A percentile compares a stretch with the other conserved stretches of the same genome.
Conservation (phyloP, 1,284 basidiomycete genomes). For the Puccinia sorghi region DNA sequence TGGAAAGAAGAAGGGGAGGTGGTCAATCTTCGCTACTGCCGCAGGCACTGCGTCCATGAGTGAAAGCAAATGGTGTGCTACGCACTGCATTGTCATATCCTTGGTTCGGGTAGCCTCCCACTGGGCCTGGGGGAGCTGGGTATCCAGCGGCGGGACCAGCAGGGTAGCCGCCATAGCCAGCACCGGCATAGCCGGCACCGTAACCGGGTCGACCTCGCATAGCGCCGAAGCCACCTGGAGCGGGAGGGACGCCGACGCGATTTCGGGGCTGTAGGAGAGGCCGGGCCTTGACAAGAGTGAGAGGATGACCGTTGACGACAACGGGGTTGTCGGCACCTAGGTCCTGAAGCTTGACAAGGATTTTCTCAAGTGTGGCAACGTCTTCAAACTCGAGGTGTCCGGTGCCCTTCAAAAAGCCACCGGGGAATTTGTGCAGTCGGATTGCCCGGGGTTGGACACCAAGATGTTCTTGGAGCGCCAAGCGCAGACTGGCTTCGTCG, state of each 20-base stretch:
- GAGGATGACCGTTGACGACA: constrained; percentile 31
- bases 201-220: background rate
- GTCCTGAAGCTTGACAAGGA: constrained; percentile 26
- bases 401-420: constrained; percentile 46
- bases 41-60: background rate
- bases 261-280: constrained; percentile 32
- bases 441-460: constrained; percentile 25
- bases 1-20: background rate
- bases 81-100: constrained; percentile 12
- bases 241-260: constrained; percentile 5
- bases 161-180: constrained; percentile 27
- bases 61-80: background rate
- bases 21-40: background rate
- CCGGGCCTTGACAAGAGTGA: constrained; percentile 40
- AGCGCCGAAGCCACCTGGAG: constrained; percentile 12
- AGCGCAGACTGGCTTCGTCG: constrained; percentile 23
- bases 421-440: constrained; percentile 46
- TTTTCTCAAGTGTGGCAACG: constrained; percentile 2
- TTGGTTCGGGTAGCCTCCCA: constrained; percentile 25
- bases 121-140: background rate
- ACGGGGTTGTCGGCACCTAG: constrained; percentile 21
- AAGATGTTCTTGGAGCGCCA: constrained; percentile 7
- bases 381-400: constrained; percentile 43
- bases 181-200: constrained; percentile 28
- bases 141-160: constrained; percentile 26